A percentile compares a stretch with the other conserved stretches of the same genome.
Evolutionary conservation across 2,329 filamentous ascomycete species (phyloP).

Genomic region (Septoria linicola): DNA sequence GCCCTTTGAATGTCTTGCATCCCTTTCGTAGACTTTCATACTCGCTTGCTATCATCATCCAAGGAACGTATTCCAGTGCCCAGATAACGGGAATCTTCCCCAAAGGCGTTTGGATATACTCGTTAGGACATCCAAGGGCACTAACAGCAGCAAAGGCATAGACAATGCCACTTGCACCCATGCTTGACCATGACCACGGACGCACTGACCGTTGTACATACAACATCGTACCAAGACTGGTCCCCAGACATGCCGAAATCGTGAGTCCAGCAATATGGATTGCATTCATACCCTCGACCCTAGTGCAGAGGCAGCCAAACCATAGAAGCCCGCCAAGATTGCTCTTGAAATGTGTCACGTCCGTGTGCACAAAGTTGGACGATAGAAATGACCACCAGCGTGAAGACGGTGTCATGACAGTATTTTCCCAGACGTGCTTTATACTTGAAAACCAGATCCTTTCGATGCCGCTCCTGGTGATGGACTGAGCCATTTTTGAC

Average conservation of each 20-base stretch:
- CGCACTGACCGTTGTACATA: neutral
- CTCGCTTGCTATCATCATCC: too few relatives aligned
- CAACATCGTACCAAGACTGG: neutral
- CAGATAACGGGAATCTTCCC: neutral
- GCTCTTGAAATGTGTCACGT: neutral
- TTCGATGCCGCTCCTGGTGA: neutral
- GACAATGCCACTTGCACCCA: neutral
- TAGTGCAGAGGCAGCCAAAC: neutral
- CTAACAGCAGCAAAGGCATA: neutral
- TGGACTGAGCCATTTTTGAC: too few relatives aligned
- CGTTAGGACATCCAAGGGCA: neutral
- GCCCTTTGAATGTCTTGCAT: too few relatives aligned
- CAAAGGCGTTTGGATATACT: neutral
- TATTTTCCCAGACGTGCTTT: neutral
- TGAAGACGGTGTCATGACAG: too few relatives aligned
- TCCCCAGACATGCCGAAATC: neutral
- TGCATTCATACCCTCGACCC: neutral
- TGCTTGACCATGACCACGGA: neutral
- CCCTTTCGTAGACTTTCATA: too few relatives aligned
- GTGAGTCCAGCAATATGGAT: neutral
- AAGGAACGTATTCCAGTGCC: too few relatives aligned
- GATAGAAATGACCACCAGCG: neutral
- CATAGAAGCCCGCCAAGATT: neutral
- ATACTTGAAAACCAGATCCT: neutral
- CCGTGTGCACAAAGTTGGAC: neutral